Base-by-base conservation (phyloP, 257 asterid genomes). In the Forsythia viridissima region DNA sequence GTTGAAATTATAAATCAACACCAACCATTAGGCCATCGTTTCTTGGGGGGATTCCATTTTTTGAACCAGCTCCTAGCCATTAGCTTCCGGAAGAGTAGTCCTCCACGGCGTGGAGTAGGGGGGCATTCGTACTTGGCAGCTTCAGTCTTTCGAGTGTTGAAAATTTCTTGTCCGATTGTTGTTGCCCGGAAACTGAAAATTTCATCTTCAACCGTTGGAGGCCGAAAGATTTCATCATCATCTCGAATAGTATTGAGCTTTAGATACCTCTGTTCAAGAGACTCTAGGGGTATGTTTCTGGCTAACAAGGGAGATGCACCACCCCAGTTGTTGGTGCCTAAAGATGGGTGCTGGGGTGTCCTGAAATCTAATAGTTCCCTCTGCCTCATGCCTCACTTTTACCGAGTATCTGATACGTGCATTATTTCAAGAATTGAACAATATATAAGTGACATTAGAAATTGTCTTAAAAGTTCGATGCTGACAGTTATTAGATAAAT, bases 1-100 rank as follows among this genome's bases (percentile, higher is more conserved):
- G 57, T 48, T 48, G 4, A 48, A 48, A 48, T 34, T 16, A 30
- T 30, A 59, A 41, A 74, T 84, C 84, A 92, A 79, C 87, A 88
- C 96, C 96, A 93, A 37, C 97, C 97, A 76, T 90, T 87, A 83
- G 97, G 98, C 97, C 97, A 93, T 88, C 79, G 85, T 71, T 86
- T 86, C 71, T 85, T 85, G n/a, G 77, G 59, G 67, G 76, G 39
- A 72, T 90, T 80, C 91, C 72, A 79, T 69, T 61, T 93, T 5
- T 86, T 86, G 4, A 86, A 76, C 82, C 87, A 72, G 71, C 39
- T 84, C 55, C 75, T 72, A 92, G 88, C 79, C 69, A 66, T 83
- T n/a, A 85, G 70, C 79, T 79, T 91, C 88, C 89, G 48, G 4
- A 84, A 55, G 18, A 84, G 67, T 73, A 20, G 1, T 6, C 90